Evolutionary conservation across 73 alveolate species (phyloP).

Genomic region (Loxodes magnus): DNA sequence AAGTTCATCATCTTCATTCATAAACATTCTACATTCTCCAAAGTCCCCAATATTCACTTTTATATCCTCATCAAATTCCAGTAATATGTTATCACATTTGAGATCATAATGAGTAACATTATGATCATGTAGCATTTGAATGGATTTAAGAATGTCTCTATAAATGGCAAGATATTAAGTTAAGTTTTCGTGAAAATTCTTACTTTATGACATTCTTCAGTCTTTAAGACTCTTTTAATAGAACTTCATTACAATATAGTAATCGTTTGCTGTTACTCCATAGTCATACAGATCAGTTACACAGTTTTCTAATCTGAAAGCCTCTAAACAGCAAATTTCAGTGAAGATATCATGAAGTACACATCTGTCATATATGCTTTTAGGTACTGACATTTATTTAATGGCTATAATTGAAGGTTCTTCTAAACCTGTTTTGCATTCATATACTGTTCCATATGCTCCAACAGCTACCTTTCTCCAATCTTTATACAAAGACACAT

Average conservation of each 20-base stretch:
- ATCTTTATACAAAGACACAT: slow-evolving; percentile 63
- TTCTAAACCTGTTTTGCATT: slow-evolving; percentile 66
- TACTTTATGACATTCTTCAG: slow-evolving; percentile 78
- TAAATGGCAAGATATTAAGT: slow-evolving; percentile 75
- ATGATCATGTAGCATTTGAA: slow-evolving; percentile 76
- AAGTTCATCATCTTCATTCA: slow-evolving; percentile 87
- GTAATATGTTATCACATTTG: slow-evolving; percentile 89
- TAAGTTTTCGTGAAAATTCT: slow-evolving; percentile 63
- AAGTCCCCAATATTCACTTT: slow-evolving; percentile 88
- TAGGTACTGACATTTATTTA: slow-evolving; percentile 82
- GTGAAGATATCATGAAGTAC: slow-evolving; percentile 90
- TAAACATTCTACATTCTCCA: slow-evolving; percentile 93
- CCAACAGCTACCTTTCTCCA: slow-evolving; percentile 92
- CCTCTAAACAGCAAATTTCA: slow-evolving; percentile 92
- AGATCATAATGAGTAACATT: slow-evolving; percentile 95
- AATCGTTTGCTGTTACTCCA: slow-evolving; percentile 86
- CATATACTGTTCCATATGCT: slow-evolving; percentile 90
- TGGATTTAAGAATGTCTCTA: slow-evolving; percentile 81
- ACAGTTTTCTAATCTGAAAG: slow-evolving; percentile 72
- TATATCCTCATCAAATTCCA: slow-evolving; percentile 52
- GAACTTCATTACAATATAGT: slow-evolving; percentile 89
- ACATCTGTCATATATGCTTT: slow-evolving; percentile 86
- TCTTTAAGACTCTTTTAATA: slow-evolving; percentile 81
- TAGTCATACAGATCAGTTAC: slow-evolving; percentile 96
- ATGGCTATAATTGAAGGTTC: slow-evolving; percentile 92